Evolutionary conservation across 208 protist genomes (phyloP).

Genomic region (Trypanosoma cruzi): DNA sequence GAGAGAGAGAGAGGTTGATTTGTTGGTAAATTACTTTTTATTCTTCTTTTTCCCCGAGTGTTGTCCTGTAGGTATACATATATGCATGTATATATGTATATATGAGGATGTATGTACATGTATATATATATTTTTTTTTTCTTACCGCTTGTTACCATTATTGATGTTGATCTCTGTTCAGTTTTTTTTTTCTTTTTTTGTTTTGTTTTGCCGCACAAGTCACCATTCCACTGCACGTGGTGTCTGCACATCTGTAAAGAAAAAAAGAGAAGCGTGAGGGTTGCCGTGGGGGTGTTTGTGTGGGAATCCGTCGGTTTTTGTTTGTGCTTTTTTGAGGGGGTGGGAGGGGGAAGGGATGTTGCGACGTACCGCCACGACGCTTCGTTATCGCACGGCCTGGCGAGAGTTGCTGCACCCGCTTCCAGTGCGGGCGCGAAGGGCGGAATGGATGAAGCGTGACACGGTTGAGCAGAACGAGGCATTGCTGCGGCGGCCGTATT

Average conservation of each 20-base stretch:
- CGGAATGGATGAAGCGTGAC: conserved; percentile 89
- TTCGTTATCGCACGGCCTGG: conserved; percentile 83
- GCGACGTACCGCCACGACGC: conserved; percentile 18
- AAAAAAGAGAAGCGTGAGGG: background rate
- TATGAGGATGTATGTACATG: conserved; percentile 5
- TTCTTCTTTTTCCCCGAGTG: background rate
- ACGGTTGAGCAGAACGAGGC: conserved; percentile 83
- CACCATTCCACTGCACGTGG: no score
- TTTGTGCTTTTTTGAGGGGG: no score
- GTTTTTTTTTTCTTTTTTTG: conserved; percentile 16
- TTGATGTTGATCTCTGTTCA: background rate
- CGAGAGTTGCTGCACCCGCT: conserved; percentile 86
- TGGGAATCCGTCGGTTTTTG: background rate
- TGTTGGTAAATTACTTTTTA: no score
- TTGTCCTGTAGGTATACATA: conserved; percentile 13
- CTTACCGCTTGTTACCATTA: no score
- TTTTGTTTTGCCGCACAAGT: conserved; percentile 2
- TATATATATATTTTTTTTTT: conserved; percentile 11
- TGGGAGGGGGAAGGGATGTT: no score
- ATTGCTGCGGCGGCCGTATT: conserved; percentile 80
- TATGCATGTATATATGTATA: conserved; percentile 29
- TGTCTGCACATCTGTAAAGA: no score
- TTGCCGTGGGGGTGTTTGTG: background rate
- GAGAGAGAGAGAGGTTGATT: no score
- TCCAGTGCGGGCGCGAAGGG: conserved; percentile 53